Evolutionary conservation across 1,139 yeast species (phyloP), one percentile per base, ranked within the genome.

Genomic region (Diutina ranongensis): DNA sequence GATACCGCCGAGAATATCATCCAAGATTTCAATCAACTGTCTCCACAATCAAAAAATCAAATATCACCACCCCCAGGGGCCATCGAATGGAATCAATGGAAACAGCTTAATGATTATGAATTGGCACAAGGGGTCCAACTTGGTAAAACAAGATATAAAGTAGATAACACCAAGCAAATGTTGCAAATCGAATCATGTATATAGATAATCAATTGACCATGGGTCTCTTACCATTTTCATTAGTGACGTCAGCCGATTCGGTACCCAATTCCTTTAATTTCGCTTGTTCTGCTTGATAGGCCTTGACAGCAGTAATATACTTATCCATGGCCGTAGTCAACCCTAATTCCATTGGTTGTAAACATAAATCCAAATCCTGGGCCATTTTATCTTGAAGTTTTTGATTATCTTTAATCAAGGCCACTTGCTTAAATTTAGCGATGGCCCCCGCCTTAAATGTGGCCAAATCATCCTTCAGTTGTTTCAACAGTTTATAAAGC

Each of bases 11-110:
- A 79, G 42, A 66, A 69, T n/a, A 64, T 87, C 0, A 57, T 80
- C 18, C 67, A 71, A 41, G 94, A 84, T 54, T 61, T 74, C 45
- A 49, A 60, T 9, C 40, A 44, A 50, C 16, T 22, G 48, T 20
- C 7, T 54, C 54, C 28, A 9, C 34, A 4, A 12, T 7, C 28
- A 10, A 7, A 5, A 7, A 5, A 5, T 7, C 28, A 5, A 10
- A 25, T 25, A 57, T 62, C 13, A 46, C 56, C n/a, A 59, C 59
- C 32, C n/a, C n/a, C n/a, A n/a, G n/a, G n/a, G n/a, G 46, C 48
- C 16, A 74, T 83, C 1, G 54, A 65, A 10, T 89, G 97, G 97
- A 53, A 65, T 0, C 82, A 81, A 49, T 92, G 97, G 97, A 55
- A 62, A 47, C 67, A 59, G 45, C 68, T 88, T 18, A 78, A 84